These are phyloP conservation scores for Clonostachys sp. DNA, from an alignment of 2,329 filamentous ascomycete genomes.

Conservation along the genomic window DNA sequence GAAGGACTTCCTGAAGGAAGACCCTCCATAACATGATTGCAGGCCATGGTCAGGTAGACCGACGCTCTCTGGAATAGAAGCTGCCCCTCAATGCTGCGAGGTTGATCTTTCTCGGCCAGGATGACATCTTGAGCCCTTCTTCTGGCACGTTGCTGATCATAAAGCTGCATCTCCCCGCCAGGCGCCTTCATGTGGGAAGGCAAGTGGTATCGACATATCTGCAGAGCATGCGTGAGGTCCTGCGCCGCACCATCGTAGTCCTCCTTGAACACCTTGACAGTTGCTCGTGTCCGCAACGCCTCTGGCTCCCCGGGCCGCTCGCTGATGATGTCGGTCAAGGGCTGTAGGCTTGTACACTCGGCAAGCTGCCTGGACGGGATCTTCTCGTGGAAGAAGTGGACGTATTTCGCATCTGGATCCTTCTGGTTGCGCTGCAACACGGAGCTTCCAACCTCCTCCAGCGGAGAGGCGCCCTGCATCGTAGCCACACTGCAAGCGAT, in stretches of 20 bases:
- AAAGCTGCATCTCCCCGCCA: constrained; percentile 34
- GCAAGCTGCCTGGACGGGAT: constrained; percentile 72
- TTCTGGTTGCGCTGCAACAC: constrained; percentile 67
- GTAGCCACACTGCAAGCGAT: constrained; percentile 78
- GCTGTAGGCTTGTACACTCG: constrained; percentile 63
- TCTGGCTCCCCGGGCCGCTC: constrained; percentile 60
- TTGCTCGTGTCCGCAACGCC: constrained; percentile 66
- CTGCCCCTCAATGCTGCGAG: constrained; percentile 66
- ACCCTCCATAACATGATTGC: constrained; percentile 44
- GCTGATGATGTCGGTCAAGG: constrained; percentile 63
- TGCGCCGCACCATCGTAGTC: constrained; percentile 65
- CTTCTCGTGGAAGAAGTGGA: constrained; percentile 92
- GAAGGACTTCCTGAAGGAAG: no score
- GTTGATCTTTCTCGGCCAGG: constrained; percentile 48
- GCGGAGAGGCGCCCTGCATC: constrained; percentile 73
- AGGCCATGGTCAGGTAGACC: constrained; percentile 69
- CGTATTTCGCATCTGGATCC: constrained; percentile 74
- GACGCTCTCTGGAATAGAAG: constrained; percentile 72
- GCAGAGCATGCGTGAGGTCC: constrained; percentile 67
- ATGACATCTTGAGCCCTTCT: constrained; percentile 25
- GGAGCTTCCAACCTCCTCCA: constrained; percentile 71
- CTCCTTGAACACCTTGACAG: constrained; percentile 71
- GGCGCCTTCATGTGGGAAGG: constrained; percentile 39
- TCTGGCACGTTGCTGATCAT: constrained; percentile 15
- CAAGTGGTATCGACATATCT: constrained; percentile 45